phyloP scores from a whole-genome alignment of 768 basidiomycete genomes.

The Hericium coralloides region DNA sequence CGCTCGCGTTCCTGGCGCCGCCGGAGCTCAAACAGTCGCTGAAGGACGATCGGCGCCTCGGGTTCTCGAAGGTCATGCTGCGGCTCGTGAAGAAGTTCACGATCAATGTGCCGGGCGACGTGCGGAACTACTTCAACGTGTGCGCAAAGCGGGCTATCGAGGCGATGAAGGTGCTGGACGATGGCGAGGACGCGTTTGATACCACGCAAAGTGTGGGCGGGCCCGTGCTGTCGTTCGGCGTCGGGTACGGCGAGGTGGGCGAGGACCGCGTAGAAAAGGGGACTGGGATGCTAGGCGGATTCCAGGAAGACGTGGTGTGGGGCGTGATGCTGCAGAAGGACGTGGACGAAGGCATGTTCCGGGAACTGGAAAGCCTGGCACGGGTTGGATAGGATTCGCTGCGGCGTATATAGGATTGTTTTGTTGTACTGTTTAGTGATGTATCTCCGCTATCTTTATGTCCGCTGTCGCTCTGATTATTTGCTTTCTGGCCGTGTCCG shows the following conservation, averaged over 20 bases:
- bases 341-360: conserved; percentile 65
- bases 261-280: conserved; percentile 62
- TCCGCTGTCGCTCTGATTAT: background rate
- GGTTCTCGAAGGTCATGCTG: conserved; percentile 62
- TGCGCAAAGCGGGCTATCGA: conserved; percentile 64
- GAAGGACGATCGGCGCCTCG: conserved; percentile 55
- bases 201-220: conserved; percentile 44
- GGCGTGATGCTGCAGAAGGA: conserved; percentile 64
- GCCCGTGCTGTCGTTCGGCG: conserved; percentile 70
- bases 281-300: conserved; percentile 64
- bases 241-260: conserved; percentile 72
- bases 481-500: background rate
- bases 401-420: background rate
- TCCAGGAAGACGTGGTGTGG: conserved; percentile 60
- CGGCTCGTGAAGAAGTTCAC: conserved; percentile 63
- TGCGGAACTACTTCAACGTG: conserved; percentile 42
- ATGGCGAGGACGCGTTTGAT: conserved; percentile 67
- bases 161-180: conserved; percentile 71
- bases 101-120: conserved; percentile 37
- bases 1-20: conserved; percentile 75
- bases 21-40: conserved; percentile 63
- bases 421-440: background rate
- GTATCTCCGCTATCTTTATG: background rate
- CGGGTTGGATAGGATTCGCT: conserved; percentile 43
- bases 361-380: conserved; percentile 71